These are phyloP conservation scores for Raffaelea albimanens DNA, from an alignment of 2,329 filamentous ascomycete genomes.

Conservation along the genomic window DNA sequence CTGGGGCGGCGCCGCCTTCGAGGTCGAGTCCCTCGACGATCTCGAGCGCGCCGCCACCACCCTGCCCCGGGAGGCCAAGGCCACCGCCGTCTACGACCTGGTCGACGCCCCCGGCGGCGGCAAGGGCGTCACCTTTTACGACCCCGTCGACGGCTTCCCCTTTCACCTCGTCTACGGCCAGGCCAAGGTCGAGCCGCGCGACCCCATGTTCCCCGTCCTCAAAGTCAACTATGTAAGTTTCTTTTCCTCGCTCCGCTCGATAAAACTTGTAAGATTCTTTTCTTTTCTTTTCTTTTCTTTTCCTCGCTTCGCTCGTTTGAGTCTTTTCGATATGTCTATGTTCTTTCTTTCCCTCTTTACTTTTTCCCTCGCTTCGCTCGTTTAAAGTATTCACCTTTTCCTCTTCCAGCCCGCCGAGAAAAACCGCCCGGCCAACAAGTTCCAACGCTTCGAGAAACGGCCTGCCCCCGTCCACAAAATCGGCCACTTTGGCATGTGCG, in stretches of 20 bases:
- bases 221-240: constrained; percentile 31
- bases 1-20: constrained; percentile 50
- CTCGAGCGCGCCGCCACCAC: constrained; percentile 38
- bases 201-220: constrained; percentile 31
- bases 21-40: constrained; percentile 46
- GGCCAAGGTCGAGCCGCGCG: constrained; percentile 24
- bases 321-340: no score
- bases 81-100: constrained; percentile 38
- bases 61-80: constrained; percentile 36
- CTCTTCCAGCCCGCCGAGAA: constrained; percentile 35
- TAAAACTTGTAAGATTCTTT: no score
- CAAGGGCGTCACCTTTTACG: constrained; percentile 39
- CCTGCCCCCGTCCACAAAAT: constrained; percentile 36
- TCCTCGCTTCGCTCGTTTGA: no score
- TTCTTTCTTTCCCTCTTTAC: no score
- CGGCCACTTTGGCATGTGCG: constrained; percentile 45
- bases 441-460: constrained; percentile 40
- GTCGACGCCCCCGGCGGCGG: constrained; percentile 45
- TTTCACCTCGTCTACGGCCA: constrained; percentile 51
- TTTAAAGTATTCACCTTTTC: constrained; percentile 18
- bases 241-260: no score
- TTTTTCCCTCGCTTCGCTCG: neutral
- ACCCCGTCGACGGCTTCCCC: constrained; percentile 45
- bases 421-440: constrained; percentile 36
- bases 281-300: neutral